phyloP scores from a whole-genome alignment of 192 early-diverging fungal species.

The Podochytrium sp. region DNA sequence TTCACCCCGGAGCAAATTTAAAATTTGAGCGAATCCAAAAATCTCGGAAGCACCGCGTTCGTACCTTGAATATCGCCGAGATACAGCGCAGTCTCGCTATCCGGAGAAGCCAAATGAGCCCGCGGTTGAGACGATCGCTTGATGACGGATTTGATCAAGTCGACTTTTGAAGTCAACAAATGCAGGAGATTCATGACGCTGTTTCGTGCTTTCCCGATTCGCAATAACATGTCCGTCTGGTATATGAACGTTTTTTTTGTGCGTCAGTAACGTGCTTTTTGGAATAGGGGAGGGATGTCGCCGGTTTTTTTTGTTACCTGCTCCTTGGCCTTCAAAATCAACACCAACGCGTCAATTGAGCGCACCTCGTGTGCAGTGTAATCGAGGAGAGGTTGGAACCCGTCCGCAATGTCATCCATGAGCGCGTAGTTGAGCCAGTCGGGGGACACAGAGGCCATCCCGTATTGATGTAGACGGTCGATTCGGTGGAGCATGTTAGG shows the following conservation, averaged over 20 bases:
- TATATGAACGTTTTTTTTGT: not conserved
- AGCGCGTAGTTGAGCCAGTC: slow-evolving; percentile 97
- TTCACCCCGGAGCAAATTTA: too few species aligned
- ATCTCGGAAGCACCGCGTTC: too few species aligned
- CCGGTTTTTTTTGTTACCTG: too few species aligned
- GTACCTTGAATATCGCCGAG: too few species aligned
- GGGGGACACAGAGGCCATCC: slow-evolving; percentile 56
- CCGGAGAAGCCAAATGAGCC: slow-evolving; percentile 36
- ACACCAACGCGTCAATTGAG: slow-evolving; percentile 88
- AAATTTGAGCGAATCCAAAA: too few species aligned
- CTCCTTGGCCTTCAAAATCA: slow-evolving; percentile 87
- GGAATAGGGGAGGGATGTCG: too few species aligned
- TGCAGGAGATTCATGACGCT: slow-evolving; percentile 67
- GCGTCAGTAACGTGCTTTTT: too few species aligned
- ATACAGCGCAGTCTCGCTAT: slow-evolving; percentile 54
- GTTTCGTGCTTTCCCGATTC: slow-evolving; percentile 73
- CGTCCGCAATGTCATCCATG: slow-evolving; percentile 92
- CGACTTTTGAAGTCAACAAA: slow-evolving; percentile 64
- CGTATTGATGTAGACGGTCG: slow-evolving; percentile 78
- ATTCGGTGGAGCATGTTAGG: slow-evolving; percentile 83
- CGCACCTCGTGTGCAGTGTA: slow-evolving; percentile 92
- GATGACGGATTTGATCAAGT: slow-evolving; percentile 71
- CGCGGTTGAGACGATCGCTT: slow-evolving; percentile 59
- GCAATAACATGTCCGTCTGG: slow-evolving; percentile 69
- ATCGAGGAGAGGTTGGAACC: slow-evolving; percentile 83